Evolutionary conservation across 441 rosid genomes (phyloP), one percentile per base, ranked within the genome.

Genomic region (Codiaeum variegatum): DNA sequence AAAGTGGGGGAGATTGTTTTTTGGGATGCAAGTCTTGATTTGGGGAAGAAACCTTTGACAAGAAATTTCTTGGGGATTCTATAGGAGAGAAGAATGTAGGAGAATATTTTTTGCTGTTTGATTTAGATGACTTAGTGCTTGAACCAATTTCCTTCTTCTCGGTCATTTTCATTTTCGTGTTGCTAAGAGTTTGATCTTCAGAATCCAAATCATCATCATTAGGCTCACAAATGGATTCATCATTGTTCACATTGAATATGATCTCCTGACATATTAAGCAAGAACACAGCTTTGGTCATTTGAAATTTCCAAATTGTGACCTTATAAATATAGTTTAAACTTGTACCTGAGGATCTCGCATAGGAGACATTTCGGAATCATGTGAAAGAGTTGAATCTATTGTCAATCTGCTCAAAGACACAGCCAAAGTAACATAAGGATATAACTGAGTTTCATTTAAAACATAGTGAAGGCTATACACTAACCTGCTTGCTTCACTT

Each of bases 31-130:
- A 32, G 23, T 76, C 75, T 38, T 72, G 59, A 69, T 81, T 81
- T 38, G 86, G 78, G 70, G 85, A 79, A 49, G 81, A 76, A 72
- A 66, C 31, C 67, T 81, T 78, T 3, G 84, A 74, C 34, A 82
- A 74, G 76, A 76, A 51, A 67, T 62, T 76, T 69, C 47, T 75
- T 4, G 88, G 87, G 60, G 90, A 86, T 64, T 81, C 80, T 6
- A 73, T 52, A 19, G 85, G 84, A 36, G 88, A 83, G 67, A 66
- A 79, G 24, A 68, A 61, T 47, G 69, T 38, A 15, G 86, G 80
- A 28, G 88, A 75, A 67, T 32, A 68, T 4, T 11, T 65, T 68
- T 4, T 63, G 66, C 63, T 79, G 76, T 69, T 78, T n/a, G 60
- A 52, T 76, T 74, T 85, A 31, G 64, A 40, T n/a, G 70, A 71